Evolutionary conservation across 192 early-diverging fungal genomes (phyloP).

Genomic region (Coemansia javaensis): DNA sequence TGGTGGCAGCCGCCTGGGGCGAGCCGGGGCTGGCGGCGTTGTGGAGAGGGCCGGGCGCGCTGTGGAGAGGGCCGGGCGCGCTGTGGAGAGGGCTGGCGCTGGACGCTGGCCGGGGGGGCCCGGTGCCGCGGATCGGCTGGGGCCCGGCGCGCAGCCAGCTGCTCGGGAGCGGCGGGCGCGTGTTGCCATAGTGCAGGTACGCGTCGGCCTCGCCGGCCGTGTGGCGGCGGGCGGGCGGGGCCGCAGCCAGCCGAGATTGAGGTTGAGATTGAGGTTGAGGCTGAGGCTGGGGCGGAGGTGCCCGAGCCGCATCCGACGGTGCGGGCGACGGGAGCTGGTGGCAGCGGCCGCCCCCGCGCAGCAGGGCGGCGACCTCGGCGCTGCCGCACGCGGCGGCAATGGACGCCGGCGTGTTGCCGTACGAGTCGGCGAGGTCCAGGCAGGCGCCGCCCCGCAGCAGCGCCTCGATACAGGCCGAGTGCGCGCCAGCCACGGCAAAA

Average conservation of each 20-base stretch:
- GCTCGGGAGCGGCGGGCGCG: constrained; percentile 2
- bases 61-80: no score
- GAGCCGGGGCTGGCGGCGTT: no score
- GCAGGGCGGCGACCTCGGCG: constrained; percentile 1
- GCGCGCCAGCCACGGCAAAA: constrained; percentile 75
- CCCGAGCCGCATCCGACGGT: no score
- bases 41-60: no score
- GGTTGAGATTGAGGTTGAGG: no score
- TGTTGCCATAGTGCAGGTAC: constrained; percentile 1
- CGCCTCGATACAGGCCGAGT: constrained; percentile 54
- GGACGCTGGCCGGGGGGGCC: no score
- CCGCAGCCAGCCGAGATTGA: background rate
- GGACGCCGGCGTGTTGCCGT: constrained; percentile 39
- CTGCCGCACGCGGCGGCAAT: constrained; percentile 31
- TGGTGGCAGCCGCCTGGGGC: no score
- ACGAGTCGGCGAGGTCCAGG: constrained; percentile 55
- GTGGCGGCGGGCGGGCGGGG: constrained; percentile 21
- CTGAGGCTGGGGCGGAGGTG: no score
- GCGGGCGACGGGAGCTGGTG: constrained; percentile 39
- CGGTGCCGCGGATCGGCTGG: no score
- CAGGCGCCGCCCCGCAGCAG: constrained; percentile 61
- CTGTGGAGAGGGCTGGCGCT: no score
- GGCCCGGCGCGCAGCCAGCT: background rate
- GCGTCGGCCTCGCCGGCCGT: constrained; percentile 34
- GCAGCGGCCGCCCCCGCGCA: no score